Base-by-base conservation (phyloP, 495 filamentous ascomycete genomes). In the Hypoxylon crocopeplum region DNA sequence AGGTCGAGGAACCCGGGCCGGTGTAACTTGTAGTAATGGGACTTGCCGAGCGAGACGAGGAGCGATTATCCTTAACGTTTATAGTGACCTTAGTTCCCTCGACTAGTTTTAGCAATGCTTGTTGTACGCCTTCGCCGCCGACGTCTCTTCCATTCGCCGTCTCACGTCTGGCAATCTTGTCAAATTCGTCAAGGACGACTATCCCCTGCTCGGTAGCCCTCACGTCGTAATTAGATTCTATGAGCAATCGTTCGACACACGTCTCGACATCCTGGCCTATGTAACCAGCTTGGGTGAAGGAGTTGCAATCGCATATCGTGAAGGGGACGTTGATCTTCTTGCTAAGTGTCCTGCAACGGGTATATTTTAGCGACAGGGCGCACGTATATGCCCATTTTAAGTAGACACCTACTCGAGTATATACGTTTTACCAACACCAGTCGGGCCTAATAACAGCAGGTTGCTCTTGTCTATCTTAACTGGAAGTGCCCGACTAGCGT, bases 281-380 rank as follows among this genome's bases (percentile, higher is more conserved):
- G 68, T 98, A 98, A 11, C 94, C 94, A 5, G 94, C 92, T 77
- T 97, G 92, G 1, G 94, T 98, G 59, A 98, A 93, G 3, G 94
- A 88, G 11, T 95, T 98, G 74, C 95, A 98, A 69, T 98, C 95
- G 53, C 92, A 94, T 72, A 98, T 98, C 56, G 90, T 93, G 70
- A 98, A 97, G 0, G 94, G 95, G 1, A 98, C 94, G 46, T 94
- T 92, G 16, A 98, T 71, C 50, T 80, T 76, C 65, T 80, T 82
- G 72, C 78, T 79, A 1, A 80, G 56, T 17, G 77, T 79, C 48
- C 77, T 79, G 39, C 5, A 10, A 48, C 2, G 6, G 24, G n/a
- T n/a, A n/a, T n/a, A n/a, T n/a, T 37, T 52, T 45, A 49, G 46
- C 64, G 15, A 69, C 59, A 21, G 32, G 24, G 7, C 38, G 40